Evolutionary conservation across 805 yeast genomes (phyloP), one percentile per base, ranked within the genome.

Genomic region (Ogataea methanolica): DNA sequence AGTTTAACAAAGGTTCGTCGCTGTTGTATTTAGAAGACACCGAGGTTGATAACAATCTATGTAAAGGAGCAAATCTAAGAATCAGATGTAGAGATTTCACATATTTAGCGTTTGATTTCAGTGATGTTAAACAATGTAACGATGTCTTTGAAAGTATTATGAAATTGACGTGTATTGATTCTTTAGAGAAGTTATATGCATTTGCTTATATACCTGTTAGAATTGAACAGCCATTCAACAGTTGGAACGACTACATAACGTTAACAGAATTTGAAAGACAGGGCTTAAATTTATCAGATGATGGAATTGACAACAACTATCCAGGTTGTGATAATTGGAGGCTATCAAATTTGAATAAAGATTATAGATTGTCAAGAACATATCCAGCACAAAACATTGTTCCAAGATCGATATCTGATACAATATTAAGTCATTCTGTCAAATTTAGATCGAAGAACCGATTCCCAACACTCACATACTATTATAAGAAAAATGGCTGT

Each of bases 21-120:
- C 58, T 64, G 44, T 29, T 62, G 33, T 53, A 49, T 51, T 33
- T 51, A 12, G 46, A 45, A 33, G 58, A 54, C 9, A 41, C 51
- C 2, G 57, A 55, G 12, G 40, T 51, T 23, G 45, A 52, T 35
- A 52, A 53, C n/a, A 46, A 37, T 15, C 41, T 57, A 33, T 55
- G 57, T 34, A 48, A 58, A 33, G 71, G 72, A 5, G 79, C 84
- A 5, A 80, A 80, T 49, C 68, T 92, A 41, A 78, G 95, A 41
- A 60, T 92, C 11, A 77, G 82, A 36, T 88, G 97, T 60, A 81
- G 89, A 53, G 98, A 92, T 65, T 92, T 88, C 66, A 84, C 91
- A 17, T 85, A 78, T 58, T 71, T 90, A 44, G 81, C 95, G 9
- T 75, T 92, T 54, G 94, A 88, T 59, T 88, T 94, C 61, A 63